A percentile compares a stretch with the other conserved stretches of the same genome.
Evolutionary conservation across 2,329 filamentous ascomycete genomes (phyloP).

Genomic region (Nannizziopsis barbatae): DNA sequence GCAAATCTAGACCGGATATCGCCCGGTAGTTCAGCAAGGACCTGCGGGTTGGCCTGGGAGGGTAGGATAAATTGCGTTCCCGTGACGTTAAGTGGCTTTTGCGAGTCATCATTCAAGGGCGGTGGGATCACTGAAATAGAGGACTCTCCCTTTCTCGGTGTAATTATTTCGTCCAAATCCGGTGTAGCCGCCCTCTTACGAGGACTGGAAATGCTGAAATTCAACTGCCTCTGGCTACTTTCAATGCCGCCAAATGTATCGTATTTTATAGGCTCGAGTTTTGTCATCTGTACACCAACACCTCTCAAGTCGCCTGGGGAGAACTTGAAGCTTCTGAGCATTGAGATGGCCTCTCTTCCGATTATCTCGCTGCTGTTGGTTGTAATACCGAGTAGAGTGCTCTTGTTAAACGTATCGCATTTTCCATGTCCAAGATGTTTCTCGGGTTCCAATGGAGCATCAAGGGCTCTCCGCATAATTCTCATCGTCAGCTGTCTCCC

Average conservation of each 20-base stretch:
- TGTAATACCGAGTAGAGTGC: constrained; percentile 66
- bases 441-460: constrained; percentile 79
- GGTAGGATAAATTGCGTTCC: constrained; percentile 92
- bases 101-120: constrained; percentile 27
- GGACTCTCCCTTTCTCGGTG: constrained; percentile 29
- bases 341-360: constrained; percentile 71
- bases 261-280: constrained; percentile 65
- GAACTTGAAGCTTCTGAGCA: constrained; percentile 70
- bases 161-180: constrained; percentile 42
- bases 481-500: constrained; percentile 86
- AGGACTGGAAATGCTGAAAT: constrained; percentile 46
- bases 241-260: constrained; percentile 44
- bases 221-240: constrained; percentile 67
- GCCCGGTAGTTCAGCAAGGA: constrained; percentile 69
- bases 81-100: constrained; percentile 62
- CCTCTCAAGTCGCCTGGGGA: constrained; percentile 88
- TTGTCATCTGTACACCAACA: constrained; percentile 85
- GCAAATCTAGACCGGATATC: constrained; percentile 71
- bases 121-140: constrained; percentile 23
- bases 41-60: constrained; percentile 62
- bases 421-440: constrained; percentile 94
- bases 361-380: constrained; percentile 64
- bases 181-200: constrained; percentile 17
- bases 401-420: constrained; percentile 91
- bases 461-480: constrained; percentile 75